Conservation (phyloP, 495 filamentous ascomycete species). For the Lepidopterella palustris region DNA sequence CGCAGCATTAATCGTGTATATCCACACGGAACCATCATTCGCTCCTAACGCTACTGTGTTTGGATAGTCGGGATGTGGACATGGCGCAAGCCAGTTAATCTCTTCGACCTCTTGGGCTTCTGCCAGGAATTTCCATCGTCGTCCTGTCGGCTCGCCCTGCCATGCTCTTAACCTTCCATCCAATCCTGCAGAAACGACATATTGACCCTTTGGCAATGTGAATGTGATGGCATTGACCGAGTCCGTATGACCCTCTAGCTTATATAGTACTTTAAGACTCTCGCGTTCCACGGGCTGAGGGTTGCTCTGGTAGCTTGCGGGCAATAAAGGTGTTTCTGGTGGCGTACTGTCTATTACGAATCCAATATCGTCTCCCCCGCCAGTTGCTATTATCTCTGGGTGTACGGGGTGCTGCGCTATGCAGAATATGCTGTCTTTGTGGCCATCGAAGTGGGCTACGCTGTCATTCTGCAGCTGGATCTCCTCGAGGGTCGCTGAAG, state of each 20-base stretch:
- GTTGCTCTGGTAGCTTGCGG: slow-evolving; percentile 65
- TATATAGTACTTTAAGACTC: slow-evolving; percentile 55
- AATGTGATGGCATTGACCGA: slow-evolving; percentile 81
- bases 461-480: slow-evolving; percentile 84
- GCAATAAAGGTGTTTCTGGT: slow-evolving; percentile 56
- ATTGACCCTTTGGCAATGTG: slow-evolving; percentile 74
- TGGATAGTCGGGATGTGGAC: slow-evolving; percentile 58
- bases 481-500: slow-evolving; percentile 46
- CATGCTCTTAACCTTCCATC: slow-evolving; percentile 56
- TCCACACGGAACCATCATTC: slow-evolving; percentile 91
- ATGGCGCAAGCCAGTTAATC: slow-evolving; percentile 82
- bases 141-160: slow-evolving; percentile 34
- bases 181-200: slow-evolving; percentile 76
- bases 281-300: slow-evolving; percentile 52
- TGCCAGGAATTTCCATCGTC: slow-evolving; percentile 56
- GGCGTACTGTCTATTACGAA: slow-evolving; percentile 75
- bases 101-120: slow-evolving; percentile 84
- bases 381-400: slow-evolving; percentile 74
- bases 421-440: slow-evolving; percentile 84
- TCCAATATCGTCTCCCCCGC: slow-evolving; percentile 74
- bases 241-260: slow-evolving; percentile 81
- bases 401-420: slow-evolving; percentile 84
- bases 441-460: slow-evolving; percentile 79
- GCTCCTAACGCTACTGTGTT: slow-evolving; percentile 89
- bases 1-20: slow-evolving; percentile 70